Conservation (phyloP, 352 stramenopile genomes). For the Globisporangium okanoganense region DNA sequence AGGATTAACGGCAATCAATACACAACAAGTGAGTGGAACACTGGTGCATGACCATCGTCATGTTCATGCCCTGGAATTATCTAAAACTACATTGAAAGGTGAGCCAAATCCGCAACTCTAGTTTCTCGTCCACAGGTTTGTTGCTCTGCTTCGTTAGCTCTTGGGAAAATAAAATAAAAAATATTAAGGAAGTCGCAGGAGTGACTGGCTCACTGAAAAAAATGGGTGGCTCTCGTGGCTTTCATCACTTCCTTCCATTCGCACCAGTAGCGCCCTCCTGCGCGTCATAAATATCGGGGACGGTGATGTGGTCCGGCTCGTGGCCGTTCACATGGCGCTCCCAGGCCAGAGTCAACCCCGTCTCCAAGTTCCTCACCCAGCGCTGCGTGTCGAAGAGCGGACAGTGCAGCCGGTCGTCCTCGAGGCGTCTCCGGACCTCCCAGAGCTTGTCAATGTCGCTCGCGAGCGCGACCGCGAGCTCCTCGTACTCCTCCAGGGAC, state of each 20-base stretch:
- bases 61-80: not conserved
- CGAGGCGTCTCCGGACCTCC: slow-evolving; percentile 63
- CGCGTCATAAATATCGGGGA: slow-evolving; percentile 72
- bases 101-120: not conserved
- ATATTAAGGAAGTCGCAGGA: not conserved
- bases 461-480: slow-evolving; percentile 86
- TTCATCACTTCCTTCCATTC: not conserved
- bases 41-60: not conserved
- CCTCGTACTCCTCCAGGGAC: slow-evolving; percentile 87
- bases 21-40: not conserved
- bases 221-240: not conserved
- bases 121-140: not conserved
- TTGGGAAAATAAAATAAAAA: not conserved
- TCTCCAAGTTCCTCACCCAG: slow-evolving; percentile 86
- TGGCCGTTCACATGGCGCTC: slow-evolving; percentile 66
- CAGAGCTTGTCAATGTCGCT: slow-evolving; percentile 84
- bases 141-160: not conserved
- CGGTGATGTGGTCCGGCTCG: slow-evolving; percentile 72
- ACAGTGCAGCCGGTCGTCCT: slow-evolving; percentile 57
- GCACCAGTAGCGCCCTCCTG: not conserved
- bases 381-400: slow-evolving; percentile 82
- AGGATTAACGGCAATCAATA: not conserved
- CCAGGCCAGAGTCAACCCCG: slow-evolving; percentile 61
- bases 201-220: not conserved
- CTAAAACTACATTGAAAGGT: slow-evolving; percentile 2